Evolutionary conservation across 2,329 filamentous ascomycete genomes (phyloP), one percentile per base, ranked within the genome.

Genomic region (Leptographium flavum): DNA sequence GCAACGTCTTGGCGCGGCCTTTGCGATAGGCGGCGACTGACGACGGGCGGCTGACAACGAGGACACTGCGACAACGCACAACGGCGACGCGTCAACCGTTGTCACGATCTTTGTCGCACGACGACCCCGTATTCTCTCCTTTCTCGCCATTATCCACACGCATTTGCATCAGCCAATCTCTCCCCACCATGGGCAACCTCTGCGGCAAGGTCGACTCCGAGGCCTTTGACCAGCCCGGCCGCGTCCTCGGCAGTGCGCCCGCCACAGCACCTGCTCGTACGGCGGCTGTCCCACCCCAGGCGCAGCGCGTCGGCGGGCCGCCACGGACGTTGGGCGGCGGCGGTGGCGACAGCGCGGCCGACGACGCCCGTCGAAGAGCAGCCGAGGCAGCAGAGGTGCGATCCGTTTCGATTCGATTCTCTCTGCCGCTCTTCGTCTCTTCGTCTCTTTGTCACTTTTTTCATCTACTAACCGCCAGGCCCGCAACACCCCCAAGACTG

Each of bases 321-420:
- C 74, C 69, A 9, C 71, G 83, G 50, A 82, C 79, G 3, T 63
- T 92, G 36, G 84, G 83, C 19, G 72, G 72, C 37, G 49, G 58
- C 23, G 28, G 32, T 33, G 35, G 53, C 9, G 52, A 6, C 22
- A 22, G 54, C 22, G 58, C 52, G 4, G 54, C 62, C 3, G 67
- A 68, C 19, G 80, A 88, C 58, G 81, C 86, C 30, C 72, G 81
- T 47, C 71, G 69, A 45, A 83, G 78, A 49, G 88, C 88, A 4
- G 87, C 86, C 0, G 74, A 77, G 52, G 88, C 87, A 43, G 88
- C 88, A 49, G 84, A 93, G 79, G 87, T 93, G 61, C 58, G 77
- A 39, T 32, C 4, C 3, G 31, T 14, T 31, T 19, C 14, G 6
- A 7, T 17, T 35, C 17, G 2, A 2, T 2, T 7, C 21, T 14